A percentile compares a stretch with the other conserved stretches of the same genome.
Evolutionary conservation across 495 filamentous ascomycete species (phyloP).

Genomic region (Podospora fimiseda): DNA sequence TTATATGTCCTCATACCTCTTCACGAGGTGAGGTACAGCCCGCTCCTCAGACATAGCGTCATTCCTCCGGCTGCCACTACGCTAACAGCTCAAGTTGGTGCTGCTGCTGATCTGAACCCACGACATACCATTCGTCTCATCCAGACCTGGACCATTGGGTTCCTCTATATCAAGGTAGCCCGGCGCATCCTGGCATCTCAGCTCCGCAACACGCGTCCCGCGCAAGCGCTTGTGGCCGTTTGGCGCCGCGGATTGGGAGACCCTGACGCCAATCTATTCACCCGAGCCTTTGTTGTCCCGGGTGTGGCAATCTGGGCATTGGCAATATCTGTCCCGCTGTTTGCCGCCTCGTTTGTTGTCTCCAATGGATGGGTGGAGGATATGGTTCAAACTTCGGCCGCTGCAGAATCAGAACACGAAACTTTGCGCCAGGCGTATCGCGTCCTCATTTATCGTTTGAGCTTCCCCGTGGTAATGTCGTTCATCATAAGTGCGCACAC

Average conservation of each 20-base stretch:
- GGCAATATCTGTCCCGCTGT: slow-evolving; percentile 54
- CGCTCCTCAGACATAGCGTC: slow-evolving; percentile 5
- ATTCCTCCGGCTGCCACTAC: background rate
- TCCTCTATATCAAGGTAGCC: slow-evolving; percentile 87
- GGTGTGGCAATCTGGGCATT: slow-evolving; percentile 49
- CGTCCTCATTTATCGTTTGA: slow-evolving; percentile 61
- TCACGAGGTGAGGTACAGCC: slow-evolving; percentile 67
- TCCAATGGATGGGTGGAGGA: slow-evolving; percentile 23
- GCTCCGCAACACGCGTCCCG: slow-evolving; percentile 57
- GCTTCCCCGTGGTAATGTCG: slow-evolving; percentile 57
- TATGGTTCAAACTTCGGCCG: slow-evolving; percentile 14
- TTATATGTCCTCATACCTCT: slow-evolving; percentile 84
- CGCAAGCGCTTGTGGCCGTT: slow-evolving; percentile 66
- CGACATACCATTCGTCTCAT: slow-evolving; percentile 78
- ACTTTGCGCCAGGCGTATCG: slow-evolving; percentile 40
- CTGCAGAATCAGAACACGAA: slow-evolving; percentile 16
- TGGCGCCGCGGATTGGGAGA: slow-evolving; percentile 73
- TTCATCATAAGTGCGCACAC: slow-evolving; percentile 31
- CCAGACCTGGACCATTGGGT: slow-evolving; percentile 89
- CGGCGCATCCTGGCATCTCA: slow-evolving; percentile 60
- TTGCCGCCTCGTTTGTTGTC: slow-evolving; percentile 28
- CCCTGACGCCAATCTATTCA: slow-evolving; percentile 72
- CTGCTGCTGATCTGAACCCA: slow-evolving; percentile 25
- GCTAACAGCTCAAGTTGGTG: background rate
- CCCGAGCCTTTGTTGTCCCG: slow-evolving; percentile 75